Evolutionary conservation across 2,329 filamentous ascomycete genomes (phyloP), one percentile per base, ranked within the genome.

Genomic region (Phyllosticta citribraziliensis): DNA sequence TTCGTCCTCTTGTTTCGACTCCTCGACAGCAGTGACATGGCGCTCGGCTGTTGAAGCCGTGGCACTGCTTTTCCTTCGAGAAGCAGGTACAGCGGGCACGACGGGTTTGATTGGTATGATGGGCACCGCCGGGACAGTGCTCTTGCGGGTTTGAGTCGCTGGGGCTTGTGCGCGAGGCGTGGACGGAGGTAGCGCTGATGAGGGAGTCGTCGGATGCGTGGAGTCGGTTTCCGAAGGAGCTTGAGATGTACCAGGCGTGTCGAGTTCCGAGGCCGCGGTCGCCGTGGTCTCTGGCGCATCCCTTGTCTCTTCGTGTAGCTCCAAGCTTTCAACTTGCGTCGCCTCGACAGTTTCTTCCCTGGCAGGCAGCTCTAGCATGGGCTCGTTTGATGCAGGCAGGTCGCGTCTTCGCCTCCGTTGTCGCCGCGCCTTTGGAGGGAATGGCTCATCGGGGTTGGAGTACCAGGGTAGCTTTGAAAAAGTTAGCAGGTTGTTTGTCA

Each of bases 191-290:
- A 76, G 71, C 14, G 78, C 73, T 3, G 83, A 82, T 2, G 83
- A 82, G 2, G 83, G 80, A 3, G 81, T 82, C 1, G 80, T 80
- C 30, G 82, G 79, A 54, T 80, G 79, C 2, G 81, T 82, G 3
- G 78, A 80, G 63, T 81, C 79, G 35, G 73, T 74, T 64, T 85
- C 82, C 2, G 83, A 85, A 10, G 81, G 81, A 52, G 80, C 79
- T 63, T 83, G 79, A 9, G 83, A 84, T 9, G 82, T 82, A 2
- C 79, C 78, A 10, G 83, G 83, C 1, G 83, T 85, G 64, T 84
- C 82, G 6, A 74, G 68, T 70, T 80, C 76, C 14, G 77, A 79
- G 8, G 74, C 71, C 12, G 73, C 74, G 27, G 78, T 74, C 11
- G 75, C 68, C 12, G 77, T 78, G 2, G 76, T 78, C 9, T 74